Conservation (phyloP, 495 filamentous ascomycete genomes). For the Penicillium daleae region DNA sequence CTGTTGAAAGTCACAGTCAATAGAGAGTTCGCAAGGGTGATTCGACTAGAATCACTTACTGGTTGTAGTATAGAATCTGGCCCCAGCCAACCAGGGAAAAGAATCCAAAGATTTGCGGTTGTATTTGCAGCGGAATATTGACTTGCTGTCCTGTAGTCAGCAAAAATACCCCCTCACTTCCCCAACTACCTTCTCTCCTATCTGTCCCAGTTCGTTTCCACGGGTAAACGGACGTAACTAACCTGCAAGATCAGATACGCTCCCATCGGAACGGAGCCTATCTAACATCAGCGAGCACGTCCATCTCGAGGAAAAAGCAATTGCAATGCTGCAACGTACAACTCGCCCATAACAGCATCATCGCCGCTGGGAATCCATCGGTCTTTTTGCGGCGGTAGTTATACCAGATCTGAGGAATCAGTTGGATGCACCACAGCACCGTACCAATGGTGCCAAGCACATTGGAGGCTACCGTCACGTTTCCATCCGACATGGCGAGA, state of each 20-base stretch:
- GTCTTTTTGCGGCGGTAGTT: slow-evolving; percentile 73
- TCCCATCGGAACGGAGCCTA: slow-evolving; percentile 57
- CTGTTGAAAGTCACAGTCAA: slow-evolving; percentile 30
- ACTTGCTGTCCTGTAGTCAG: slow-evolving; percentile 55
- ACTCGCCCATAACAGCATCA: slow-evolving; percentile 77
- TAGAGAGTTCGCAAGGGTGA: not conserved
- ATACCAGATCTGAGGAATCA: slow-evolving; percentile 67
- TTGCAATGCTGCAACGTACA: slow-evolving; percentile 45
- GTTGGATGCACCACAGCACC: slow-evolving; percentile 58
- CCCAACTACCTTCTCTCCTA: not conserved
- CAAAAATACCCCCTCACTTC: not conserved
- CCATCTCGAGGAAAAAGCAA: not conserved
- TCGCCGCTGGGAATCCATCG: slow-evolving; percentile 68
- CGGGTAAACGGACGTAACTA: not conserved
- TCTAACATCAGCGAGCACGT: not conserved
- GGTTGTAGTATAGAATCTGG: slow-evolving; percentile 65
- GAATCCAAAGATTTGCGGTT: slow-evolving; percentile 70
- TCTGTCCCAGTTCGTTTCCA: no score
- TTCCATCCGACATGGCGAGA: slow-evolving; percentile 31
- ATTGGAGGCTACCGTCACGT: slow-evolving; percentile 53
- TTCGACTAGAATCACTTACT: slow-evolving; percentile 42
- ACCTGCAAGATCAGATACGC: slow-evolving; percentile 58
- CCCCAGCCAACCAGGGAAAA: slow-evolving; percentile 69
- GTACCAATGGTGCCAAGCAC: slow-evolving; percentile 60
- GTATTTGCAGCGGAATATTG: slow-evolving; percentile 74